phyloP scores from a whole-genome alignment of 1,139 yeast genomes.

The Suhomyces anneliseae region DNA sequence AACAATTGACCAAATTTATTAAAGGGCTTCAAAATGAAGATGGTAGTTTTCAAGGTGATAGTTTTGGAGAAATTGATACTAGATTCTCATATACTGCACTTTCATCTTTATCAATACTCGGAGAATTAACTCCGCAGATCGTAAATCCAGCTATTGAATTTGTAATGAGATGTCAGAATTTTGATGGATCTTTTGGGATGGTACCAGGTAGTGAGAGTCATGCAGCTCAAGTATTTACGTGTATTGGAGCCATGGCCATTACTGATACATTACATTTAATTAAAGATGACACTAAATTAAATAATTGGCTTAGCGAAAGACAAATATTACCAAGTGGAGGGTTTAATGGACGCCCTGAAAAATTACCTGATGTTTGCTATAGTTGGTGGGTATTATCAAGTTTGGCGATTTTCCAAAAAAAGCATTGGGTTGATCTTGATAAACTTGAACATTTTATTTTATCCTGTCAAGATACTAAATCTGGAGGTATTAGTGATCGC shows the following conservation, averaged over 20 bases:
- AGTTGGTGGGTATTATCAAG: slow-evolving; percentile 97
- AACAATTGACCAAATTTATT: slow-evolving; percentile 42
- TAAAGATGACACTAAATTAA: slow-evolving; percentile 52
- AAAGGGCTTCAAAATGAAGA: slow-evolving; percentile 59
- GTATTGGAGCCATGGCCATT: slow-evolving; percentile 78
- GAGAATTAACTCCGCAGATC: slow-evolving; percentile 57
- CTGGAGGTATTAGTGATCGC: slow-evolving; percentile 92
- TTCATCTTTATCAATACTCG: slow-evolving; percentile 69
- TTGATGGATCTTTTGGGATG: slow-evolving; percentile 95
- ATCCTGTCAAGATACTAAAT: slow-evolving; percentile 69
- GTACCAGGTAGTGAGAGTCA: slow-evolving; percentile 96
- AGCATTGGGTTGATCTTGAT: slow-evolving; percentile 72
- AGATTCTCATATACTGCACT: slow-evolving; percentile 84
- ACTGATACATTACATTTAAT: slow-evolving; percentile 56
- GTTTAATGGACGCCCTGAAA: slow-evolving; percentile 93
- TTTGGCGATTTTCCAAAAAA: slow-evolving; percentile 61
- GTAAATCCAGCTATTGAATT: slow-evolving; percentile 67
- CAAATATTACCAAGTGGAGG: slow-evolving; percentile 87
- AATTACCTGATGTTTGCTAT: slow-evolving; percentile 93
- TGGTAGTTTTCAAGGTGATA: slow-evolving; percentile 88
- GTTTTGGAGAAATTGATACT: slow-evolving; percentile 90
- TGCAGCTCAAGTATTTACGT: slow-evolving; percentile 89
- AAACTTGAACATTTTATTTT: slow-evolving; percentile 67
- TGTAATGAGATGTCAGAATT: slow-evolving; percentile 72
- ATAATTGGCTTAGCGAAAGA: slow-evolving; percentile 87